Evolutionary conservation across 2,329 filamentous ascomycete species (phyloP), one percentile per base, ranked within the genome.

Genomic region (Xylariomycetidae sp.): DNA sequence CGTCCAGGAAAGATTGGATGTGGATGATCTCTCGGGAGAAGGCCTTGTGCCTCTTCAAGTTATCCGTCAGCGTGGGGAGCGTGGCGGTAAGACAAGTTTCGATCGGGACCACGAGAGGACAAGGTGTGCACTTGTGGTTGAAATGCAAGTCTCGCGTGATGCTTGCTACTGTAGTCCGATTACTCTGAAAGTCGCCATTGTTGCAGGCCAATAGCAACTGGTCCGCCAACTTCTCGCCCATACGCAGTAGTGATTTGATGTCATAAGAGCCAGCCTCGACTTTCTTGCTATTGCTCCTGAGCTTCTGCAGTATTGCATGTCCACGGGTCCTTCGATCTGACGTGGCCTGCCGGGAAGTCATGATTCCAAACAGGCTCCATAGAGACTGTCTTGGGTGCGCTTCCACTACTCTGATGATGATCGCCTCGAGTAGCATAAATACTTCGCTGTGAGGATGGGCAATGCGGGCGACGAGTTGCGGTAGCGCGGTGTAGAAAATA

Each of bases 391-490:
- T 87, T 1, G 92, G 90, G 58, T 96, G 85, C n/a, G 79, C 71
- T 26, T 80, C 73, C 7, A 94, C 82, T n/a, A 96, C 87, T 55
- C 86, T 90, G 40, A 83, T 66, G 35, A 98, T 88, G 45, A 97
- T 90, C 20, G 74, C 72, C 33, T 82, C 77, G 6, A 99, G 66
- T 8, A 85, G 68, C 38, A 82, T 77, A 61, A 87, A 94, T 2
- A 95, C 88, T 2, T 80, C 76, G 4, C 61, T 61, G 56, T 95
- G 86, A 1, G 83, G 80, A 62, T 98, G 92, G 28, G 85, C 86
- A 50, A 99, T 96, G 19, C 92, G 82, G n/a, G 90, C 92, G 36
- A 98, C 85, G 41, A 98, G 84, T 60, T 98, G 92, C 5, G 92
- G 85, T 26, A 99, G 69, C 5, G 90, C 72, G 3, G 82, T 85